A percentile compares a stretch with the other conserved stretches of the same genome.
Evolutionary conservation across 2,329 filamentous ascomycete genomes (phyloP).

Genomic region (Diplodia mutila): DNA sequence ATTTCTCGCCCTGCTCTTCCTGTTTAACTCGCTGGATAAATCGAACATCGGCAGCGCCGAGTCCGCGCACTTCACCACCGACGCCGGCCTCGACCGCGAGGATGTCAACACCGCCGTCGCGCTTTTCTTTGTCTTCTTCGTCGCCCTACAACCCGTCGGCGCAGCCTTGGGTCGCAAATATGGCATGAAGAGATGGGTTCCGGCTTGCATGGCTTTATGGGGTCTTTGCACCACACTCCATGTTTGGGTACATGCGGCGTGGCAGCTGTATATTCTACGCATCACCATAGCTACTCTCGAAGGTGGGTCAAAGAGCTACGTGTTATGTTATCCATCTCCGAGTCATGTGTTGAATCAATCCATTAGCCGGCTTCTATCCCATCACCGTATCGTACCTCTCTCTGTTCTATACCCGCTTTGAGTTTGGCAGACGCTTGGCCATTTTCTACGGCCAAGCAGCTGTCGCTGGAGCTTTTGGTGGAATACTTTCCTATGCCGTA

Average conservation of each 20-base stretch:
- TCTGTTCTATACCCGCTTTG: conserved; percentile 62
- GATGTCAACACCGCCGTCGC: conserved; percentile 62
- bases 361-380: conserved; percentile 60
- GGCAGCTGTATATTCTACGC: conserved; percentile 53
- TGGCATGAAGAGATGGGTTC: conserved; percentile 61
- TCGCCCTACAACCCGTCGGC: conserved; percentile 60
- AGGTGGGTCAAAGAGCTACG: conserved; percentile 34
- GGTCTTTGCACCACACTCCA: conserved; percentile 54
- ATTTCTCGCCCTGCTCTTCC: conserved; percentile 56
- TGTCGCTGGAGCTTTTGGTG: conserved; percentile 61
- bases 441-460: conserved; percentile 63
- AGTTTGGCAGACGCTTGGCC: conserved; percentile 58
- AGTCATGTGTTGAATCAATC: conserved; percentile 21
- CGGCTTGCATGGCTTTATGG: conserved; percentile 60
- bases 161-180: conserved; percentile 62
- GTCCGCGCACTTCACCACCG: conserved; percentile 62
- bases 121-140: conserved; percentile 63
- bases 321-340: neutral
- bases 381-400: conserved; percentile 63
- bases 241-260: conserved; percentile 50
- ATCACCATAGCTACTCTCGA: conserved; percentile 54
- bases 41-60: conserved; percentile 60
- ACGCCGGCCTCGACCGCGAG: conserved; percentile 56
- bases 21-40: conserved; percentile 59
- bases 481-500: conserved; percentile 55